Evolutionary conservation across 2,329 filamentous ascomycete genomes (phyloP).

Genomic region (Calonectria fujianensis): DNA sequence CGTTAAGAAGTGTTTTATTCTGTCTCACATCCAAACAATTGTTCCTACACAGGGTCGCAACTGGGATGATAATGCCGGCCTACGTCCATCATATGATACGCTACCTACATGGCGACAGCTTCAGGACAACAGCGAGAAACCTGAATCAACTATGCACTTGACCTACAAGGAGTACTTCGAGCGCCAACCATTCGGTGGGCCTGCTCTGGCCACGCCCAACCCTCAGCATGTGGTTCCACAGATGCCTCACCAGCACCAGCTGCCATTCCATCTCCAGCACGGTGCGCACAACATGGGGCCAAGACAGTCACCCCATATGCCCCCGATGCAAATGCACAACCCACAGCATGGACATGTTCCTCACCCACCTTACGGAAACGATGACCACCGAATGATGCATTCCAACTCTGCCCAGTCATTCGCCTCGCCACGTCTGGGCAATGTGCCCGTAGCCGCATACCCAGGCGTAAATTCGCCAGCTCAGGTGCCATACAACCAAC

Average conservation of each 20-base stretch:
- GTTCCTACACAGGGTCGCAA: constrained; percentile 73
- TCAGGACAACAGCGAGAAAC: constrained; percentile 82
- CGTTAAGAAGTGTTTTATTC: constrained; percentile 79
- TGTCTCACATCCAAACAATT: constrained; percentile 73
- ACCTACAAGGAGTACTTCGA: constrained; percentile 90
- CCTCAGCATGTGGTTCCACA: constrained; percentile 82
- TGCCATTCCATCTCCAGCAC: constrained; percentile 89
- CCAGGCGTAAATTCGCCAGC: constrained; percentile 80
- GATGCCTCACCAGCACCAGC: constrained; percentile 87
- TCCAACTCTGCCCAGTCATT: constrained; percentile 89
- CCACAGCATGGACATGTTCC: constrained; percentile 82
- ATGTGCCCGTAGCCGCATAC: constrained; percentile 81
- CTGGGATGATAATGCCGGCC: constrained; percentile 86
- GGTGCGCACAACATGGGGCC: constrained; percentile 80
- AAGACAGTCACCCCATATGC: constrained; percentile 83
- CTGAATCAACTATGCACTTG: constrained; percentile 76
- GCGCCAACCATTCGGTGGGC: constrained; percentile 73
- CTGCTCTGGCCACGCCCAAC: constrained; percentile 80
- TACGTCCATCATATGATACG: constrained; percentile 90
- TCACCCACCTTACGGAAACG: constrained; percentile 81
- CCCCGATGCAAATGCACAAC: constrained; percentile 84
- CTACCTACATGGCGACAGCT: constrained; percentile 87
- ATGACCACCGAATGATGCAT: constrained; percentile 93
- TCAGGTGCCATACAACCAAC: constrained; percentile 83
- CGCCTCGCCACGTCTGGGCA: constrained; percentile 86